Conservation (phyloP, 495 filamentous ascomycete species). For the Hypomontagnella submonticulosa region DNA sequence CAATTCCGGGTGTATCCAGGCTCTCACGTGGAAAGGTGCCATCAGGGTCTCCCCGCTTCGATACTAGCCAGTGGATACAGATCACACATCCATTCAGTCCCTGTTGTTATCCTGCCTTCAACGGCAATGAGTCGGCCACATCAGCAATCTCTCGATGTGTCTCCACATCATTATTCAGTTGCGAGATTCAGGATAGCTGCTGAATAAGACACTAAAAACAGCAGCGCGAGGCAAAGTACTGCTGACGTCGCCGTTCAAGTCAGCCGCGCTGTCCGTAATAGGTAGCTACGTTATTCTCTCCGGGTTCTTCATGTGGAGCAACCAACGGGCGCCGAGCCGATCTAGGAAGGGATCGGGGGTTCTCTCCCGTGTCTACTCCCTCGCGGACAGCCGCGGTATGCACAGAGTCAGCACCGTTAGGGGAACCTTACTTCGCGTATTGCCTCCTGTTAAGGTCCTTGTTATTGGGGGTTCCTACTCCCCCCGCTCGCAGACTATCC, state of each 20-base stretch:
- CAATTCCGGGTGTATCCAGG: slow-evolving; percentile 26
- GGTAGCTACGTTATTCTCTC: slow-evolving; percentile 39
- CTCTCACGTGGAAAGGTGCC: slow-evolving; percentile 41
- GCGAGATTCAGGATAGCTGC: slow-evolving; percentile 22
- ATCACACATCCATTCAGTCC: slow-evolving; percentile 21
- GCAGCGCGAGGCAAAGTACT: slow-evolving; percentile 14
- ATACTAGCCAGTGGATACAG: slow-evolving; percentile 13
- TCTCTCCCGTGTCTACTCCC: slow-evolving; percentile 15
- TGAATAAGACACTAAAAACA: slow-evolving; percentile 42
- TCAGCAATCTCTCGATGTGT: slow-evolving; percentile 14
- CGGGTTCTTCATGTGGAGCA: slow-evolving; percentile 35
- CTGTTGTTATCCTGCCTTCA: slow-evolving; percentile 8
- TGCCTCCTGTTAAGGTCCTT: too few relatives aligned
- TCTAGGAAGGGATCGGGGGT: slow-evolving; percentile 43
- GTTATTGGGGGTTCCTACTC: too few relatives aligned
- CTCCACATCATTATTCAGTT: slow-evolving; percentile 9
- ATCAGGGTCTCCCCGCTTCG: slow-evolving; percentile 41
- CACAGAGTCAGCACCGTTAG: slow-evolving; percentile 18
- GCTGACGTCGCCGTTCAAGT: slow-evolving; percentile 33
- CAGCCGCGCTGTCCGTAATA: slow-evolving; percentile 43
- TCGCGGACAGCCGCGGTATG: slow-evolving; percentile 32
- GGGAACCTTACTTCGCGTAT: slow-evolving; percentile 5
- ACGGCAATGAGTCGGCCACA: slow-evolving; percentile 24
- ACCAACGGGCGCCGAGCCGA: slow-evolving; percentile 33
- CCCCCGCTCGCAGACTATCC: too few relatives aligned